Evolutionary conservation across 1,139 yeast genomes (phyloP), one percentile per base, ranked within the genome.

Genomic region (Meyerozyma sp.): DNA sequence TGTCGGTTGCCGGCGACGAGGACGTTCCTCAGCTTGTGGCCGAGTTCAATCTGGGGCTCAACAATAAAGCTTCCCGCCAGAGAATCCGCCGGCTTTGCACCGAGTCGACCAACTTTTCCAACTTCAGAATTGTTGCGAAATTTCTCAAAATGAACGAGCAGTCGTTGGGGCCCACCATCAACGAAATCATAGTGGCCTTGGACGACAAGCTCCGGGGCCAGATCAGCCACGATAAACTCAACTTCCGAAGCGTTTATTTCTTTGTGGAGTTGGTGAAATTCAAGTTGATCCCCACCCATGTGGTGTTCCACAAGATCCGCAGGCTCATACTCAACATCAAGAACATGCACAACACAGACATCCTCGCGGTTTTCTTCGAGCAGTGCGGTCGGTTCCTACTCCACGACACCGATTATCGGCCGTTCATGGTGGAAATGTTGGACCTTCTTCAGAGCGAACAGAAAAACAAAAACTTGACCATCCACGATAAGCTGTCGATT

Each of bases 251-350:
- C 50, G 75, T 86, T 34, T 69, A 75, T 32, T 84, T 84, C 49
- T 82, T 87, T 50, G 70, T 82, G 42, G 97, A 91, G 56, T 67
- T 90, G 65, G 77, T 84, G 40, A 88, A 87, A 57, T 91, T 90
- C 60, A 81, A 78, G 50, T 61, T 89, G 51, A 70, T 90, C n/a
- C 94, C 95, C 0, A 68, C 71, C 18, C 84, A 79, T 60, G 71
- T 84, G 44, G 72, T 84, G 4, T 85, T 89, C 59, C 93, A 89
- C 60, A 84, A 81, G 56, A 75, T 85, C 43, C 70, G 85, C 49
- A 65, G 72, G 1, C 63, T 84, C 48, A 77, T 84, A 1, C 48
- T 78, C 45, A 73, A 76, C 46, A 61, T 85, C 42, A 66, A 73
- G n/a, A 62, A 63, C 3, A 68, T 77, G 0, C 77, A 77, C 50